Base-by-base conservation (phyloP, 2,329 filamentous ascomycete genomes). In the Colletotrichum cereale region DNA sequence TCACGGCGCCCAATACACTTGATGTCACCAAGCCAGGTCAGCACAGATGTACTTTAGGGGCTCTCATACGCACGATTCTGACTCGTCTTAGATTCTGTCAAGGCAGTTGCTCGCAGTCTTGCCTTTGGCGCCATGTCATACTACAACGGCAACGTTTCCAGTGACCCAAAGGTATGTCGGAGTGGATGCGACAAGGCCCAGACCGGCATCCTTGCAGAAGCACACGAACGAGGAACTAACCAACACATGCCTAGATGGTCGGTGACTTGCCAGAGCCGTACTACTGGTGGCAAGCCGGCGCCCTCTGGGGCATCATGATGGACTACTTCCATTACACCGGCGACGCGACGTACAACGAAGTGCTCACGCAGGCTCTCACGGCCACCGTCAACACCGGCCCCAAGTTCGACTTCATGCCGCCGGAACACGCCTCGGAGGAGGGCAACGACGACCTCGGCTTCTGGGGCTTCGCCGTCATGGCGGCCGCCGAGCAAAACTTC, bases 381-480 rank as follows among this genome's bases (percentile, higher is more conserved):
- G 88, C 85, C 34, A 90, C 81, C 0, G 79, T 80, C 61, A 90
- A 88, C 78, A 86, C 83, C 7, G 90, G 90, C 1, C 85, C 87
- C 0, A 79, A 86, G 11, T 83, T 86, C 69, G 85, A 93, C 80
- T 92, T 87, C 76, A 89, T 92, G 85, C 84, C 87, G 5, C 84
- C 86, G 0, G 79, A 81, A 66, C 88, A 91, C 73, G 80, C 81
- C 16, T 84, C 84, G n/a, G 87, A 89, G 72, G 88, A 92, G 78
- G 91, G 92, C 64, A 94, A 94, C 74, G 92, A 94, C 75, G 92
- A 94, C 77, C 90, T 93, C 77, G 90, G 89, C 40, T 93, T 93
- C 78, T 94, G 92, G 92, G 89, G 86, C 14, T 89, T 93, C 34
- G 86, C 90, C 18, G 86, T 90, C 73, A 86, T 94, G 79, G 84